Conservation (phyloP, 345 rosid genomes). For the Firmiana major region DNA sequence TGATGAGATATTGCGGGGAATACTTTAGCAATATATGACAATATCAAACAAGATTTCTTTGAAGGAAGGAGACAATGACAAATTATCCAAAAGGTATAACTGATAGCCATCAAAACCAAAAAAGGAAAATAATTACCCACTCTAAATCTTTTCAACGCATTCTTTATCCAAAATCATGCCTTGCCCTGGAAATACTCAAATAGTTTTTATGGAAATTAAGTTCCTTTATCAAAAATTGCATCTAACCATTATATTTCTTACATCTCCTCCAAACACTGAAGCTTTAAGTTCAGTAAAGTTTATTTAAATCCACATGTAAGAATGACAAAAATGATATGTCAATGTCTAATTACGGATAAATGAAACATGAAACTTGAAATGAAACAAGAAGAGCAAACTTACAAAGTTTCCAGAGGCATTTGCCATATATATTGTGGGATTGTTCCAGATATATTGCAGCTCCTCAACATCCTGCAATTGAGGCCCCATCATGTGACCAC, state of each 20-base stretch:
- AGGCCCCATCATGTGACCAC: background rate
- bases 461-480: slow-evolving; percentile 37
- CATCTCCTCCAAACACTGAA: background rate
- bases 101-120: background rate
- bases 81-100: background rate
- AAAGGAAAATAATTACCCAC: background rate
- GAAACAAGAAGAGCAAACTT: background rate
- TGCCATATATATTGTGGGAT: slow-evolving; percentile 22
- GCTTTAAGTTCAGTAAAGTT: background rate
- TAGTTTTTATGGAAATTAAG: background rate
- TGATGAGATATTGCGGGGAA: too few species aligned
- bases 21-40: background rate
- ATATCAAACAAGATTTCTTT: background rate
- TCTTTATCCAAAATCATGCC: background rate
- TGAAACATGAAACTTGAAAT: background rate
- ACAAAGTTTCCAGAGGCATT: slow-evolving; percentile 21
- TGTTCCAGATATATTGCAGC: slow-evolving; percentile 37
- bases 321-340: background rate
- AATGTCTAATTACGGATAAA: background rate
- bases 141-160: background rate
- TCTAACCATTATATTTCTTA: background rate
- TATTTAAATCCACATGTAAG: background rate
- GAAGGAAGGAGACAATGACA: background rate
- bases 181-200: background rate
- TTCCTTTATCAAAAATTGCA: background rate